Base-by-base conservation (phyloP, 768 basidiomycete species). In the Boletus tomentosulus region DNA sequence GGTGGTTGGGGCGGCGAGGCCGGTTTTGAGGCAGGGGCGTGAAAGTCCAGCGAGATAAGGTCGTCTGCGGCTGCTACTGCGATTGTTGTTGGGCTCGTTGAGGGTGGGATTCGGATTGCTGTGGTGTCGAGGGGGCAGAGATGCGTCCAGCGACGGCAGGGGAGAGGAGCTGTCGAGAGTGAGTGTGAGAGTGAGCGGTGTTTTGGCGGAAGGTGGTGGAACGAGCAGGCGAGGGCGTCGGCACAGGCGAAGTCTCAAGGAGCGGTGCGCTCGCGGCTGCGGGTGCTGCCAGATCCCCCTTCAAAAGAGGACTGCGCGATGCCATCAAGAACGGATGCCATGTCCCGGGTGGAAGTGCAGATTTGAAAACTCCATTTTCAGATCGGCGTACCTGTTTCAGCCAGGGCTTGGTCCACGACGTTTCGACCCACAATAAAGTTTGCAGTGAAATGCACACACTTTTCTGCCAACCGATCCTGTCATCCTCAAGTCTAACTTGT, bases 41-140 rank as follows among this genome's bases (percentile, higher is more conserved):
- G 86, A 70, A 95, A 96, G 69, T 95, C 92, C 51, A 95, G 83
- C 27, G 86, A 82, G 67, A 95, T 94, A 8, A 96, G 31, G 19
- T 89, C 88, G 57, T 86, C 79, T 53, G 76, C 70, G 12, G 78
- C 47, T 67, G 67, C n/a, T 19, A 19, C 19, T 19, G 19, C 19
- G 55, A 62, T 27, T 68, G 67, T 19, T 56, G 62, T 30, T 62
- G 60, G 25, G 59, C 49, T 52, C 44, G 52, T 46, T 48, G 56
- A 54, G 47, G 54, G 39, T 61, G 63, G 7, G 59, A 12, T 12
- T 50, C 62, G 30, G 54, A 31, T 19, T 45, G 49, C n/a, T 54
- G 38, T 4, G 60, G 48, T 4, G 53, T 22, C 8, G 56, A 35
- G 24, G 56, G 51, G 0, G 50, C 51, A 11, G 53, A 58, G 15